These are phyloP conservation scores for Zanthoxylum bungeanum DNA, from an alignment of 345 rosid genomes.

Conservation along the genomic window DNA sequence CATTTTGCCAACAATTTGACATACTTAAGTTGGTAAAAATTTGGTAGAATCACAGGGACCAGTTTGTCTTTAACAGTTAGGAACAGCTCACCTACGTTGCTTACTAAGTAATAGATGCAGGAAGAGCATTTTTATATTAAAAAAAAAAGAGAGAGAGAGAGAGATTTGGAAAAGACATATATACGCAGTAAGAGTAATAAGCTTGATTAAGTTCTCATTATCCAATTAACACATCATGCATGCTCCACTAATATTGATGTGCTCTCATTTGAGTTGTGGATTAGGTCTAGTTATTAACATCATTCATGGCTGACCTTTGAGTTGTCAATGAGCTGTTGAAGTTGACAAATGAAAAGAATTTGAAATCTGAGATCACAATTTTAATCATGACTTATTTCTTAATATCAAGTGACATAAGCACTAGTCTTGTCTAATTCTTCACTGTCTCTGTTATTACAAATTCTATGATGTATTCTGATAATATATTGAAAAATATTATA, in stretches of 20 bases:
- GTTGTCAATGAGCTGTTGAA: conserved; percentile 19
- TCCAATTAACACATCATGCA: not conserved
- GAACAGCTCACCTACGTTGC: conserved; percentile 5
- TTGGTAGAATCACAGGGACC: not conserved
- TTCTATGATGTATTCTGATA: too few species aligned
- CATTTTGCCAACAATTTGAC: conserved; percentile 6
- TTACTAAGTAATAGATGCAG: too few species aligned
- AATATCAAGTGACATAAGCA: not conserved
- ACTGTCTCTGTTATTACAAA: too few species aligned
- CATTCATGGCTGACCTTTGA: conserved; percentile 12
- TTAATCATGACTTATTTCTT: not conserved
- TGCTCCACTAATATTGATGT: conserved; percentile 9
- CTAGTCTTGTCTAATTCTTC: not conserved
- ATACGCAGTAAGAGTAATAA: not conserved
- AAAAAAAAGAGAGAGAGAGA: not conserved
- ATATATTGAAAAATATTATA: too few species aligned
- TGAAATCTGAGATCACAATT: conserved; percentile 3
- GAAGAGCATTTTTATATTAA: too few species aligned
- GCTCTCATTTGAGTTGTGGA: conserved; percentile 10
- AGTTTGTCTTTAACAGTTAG: not conserved
- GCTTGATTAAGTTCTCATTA: not conserved
- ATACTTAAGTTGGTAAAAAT: not conserved
- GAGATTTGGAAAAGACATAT: not conserved
- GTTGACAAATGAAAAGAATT: conserved; percentile 2
- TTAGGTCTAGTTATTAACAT: conserved; percentile 11